Conservation (phyloP, 495 filamentous ascomycete species). For the Tuber melanosporum region DNA sequence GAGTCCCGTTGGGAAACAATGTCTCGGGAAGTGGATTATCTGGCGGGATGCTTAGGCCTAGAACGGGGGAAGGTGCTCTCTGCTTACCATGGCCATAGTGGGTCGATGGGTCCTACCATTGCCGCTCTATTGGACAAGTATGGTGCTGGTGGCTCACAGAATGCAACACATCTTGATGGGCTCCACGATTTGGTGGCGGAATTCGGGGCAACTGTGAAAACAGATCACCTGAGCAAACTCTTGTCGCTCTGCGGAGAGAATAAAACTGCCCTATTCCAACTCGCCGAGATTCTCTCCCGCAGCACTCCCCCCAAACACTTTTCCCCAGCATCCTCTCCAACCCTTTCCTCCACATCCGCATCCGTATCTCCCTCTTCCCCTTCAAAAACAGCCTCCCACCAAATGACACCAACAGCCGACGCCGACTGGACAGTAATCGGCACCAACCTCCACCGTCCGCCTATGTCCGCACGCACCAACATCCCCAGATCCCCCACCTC, state of each 20-base stretch:
- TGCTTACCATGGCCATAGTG: slow-evolving; percentile 56
- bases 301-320: slow-evolving; percentile 1
- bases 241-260: slow-evolving; percentile 33
- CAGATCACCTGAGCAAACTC: slow-evolving; percentile 26
- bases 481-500: slow-evolving; percentile 17
- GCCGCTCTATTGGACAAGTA: slow-evolving; percentile 47
- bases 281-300: slow-evolving; percentile 31
- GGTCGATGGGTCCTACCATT: slow-evolving; percentile 55
- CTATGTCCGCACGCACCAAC: slow-evolving; percentile 20
- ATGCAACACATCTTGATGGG: slow-evolving; percentile 50
- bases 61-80: slow-evolving; percentile 52
- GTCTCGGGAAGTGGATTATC: slow-evolving; percentile 28
- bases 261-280: slow-evolving; percentile 26
- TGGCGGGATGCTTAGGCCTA: slow-evolving; percentile 38
- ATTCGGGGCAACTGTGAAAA: slow-evolving; percentile 27
- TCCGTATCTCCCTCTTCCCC: slow-evolving; percentile 54
- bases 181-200: slow-evolving; percentile 42
- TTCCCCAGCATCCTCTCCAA: slow-evolving; percentile 50
- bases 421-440: slow-evolving; percentile 43
- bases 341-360: slow-evolving; percentile 49
- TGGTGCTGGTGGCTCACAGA: slow-evolving; percentile 42
- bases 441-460: slow-evolving; percentile 41
- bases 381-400: slow-evolving; percentile 49
- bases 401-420: slow-evolving; percentile 28
- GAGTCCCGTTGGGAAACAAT: slow-evolving; percentile 34